A percentile compares a stretch with the other conserved stretches of the same genome.
These are phyloP conservation scores for Trichoderma virens DNA, from an alignment of 495 filamentous ascomycete genomes.

Conservation along the genomic window DNA sequence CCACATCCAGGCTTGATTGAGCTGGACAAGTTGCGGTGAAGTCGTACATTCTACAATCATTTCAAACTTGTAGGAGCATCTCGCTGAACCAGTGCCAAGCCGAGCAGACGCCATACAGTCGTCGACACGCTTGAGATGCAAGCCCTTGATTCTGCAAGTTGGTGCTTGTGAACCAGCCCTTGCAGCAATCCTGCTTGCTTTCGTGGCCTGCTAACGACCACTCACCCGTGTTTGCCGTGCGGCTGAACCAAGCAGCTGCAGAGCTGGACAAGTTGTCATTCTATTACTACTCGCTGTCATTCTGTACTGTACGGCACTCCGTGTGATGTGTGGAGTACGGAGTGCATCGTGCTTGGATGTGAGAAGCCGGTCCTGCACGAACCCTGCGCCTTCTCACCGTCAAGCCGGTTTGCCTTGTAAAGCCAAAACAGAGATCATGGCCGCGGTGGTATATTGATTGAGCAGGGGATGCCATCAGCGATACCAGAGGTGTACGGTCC, in stretches of 20 bases:
- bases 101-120: not conserved
- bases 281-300: not conserved
- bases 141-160: not conserved
- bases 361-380: not conserved
- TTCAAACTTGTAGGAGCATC: not conserved
- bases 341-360: not conserved
- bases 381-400: not conserved
- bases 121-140: not conserved
- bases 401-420: not conserved
- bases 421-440: not conserved
- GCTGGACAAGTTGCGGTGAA: constrained; percentile 1
- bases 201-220: not conserved
- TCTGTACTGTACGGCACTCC: too few relatives aligned
- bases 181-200: not conserved
- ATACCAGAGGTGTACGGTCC: too few relatives aligned
- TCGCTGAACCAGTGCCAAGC: not conserved
- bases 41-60: too few relatives aligned
- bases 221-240: not conserved
- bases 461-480: not conserved
- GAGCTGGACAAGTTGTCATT: not conserved
- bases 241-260: not conserved
- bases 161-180: not conserved
- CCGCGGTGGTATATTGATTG: not conserved
- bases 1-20: not conserved
- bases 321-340: constrained; percentile 4